phyloP scores from a whole-genome alignment of 176 grass and related monocot species.

The Metroxylon sagu region DNA sequence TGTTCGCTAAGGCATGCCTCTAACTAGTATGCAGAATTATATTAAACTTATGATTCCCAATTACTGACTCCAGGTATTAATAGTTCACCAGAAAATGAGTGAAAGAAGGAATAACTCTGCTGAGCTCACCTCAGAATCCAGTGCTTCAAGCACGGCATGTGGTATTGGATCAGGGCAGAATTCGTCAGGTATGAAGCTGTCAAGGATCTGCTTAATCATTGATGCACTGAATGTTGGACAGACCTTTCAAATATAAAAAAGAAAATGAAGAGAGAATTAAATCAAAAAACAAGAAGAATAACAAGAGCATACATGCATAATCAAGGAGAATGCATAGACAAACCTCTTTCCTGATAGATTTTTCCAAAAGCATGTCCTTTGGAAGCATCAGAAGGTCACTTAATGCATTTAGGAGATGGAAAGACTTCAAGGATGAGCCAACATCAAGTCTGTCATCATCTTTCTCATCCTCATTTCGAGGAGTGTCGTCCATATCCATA shows the following conservation, averaged over 20 bases:
- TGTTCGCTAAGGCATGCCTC: too few species aligned
- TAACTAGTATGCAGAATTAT: too few species aligned
- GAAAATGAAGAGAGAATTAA: slow-evolving; percentile 7
- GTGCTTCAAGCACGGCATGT: slow-evolving; percentile 57
- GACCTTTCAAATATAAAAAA: slow-evolving; percentile 45
- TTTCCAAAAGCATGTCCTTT: slow-evolving; percentile 91
- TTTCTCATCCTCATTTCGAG: slow-evolving; percentile 29
- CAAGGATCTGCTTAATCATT: slow-evolving; percentile 66
- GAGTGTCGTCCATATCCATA: slow-evolving; percentile 73
- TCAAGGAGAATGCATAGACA: background rate
- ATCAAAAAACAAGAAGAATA: too few species aligned
- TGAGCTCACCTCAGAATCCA: slow-evolving; percentile 71
- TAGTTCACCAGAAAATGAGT: too few species aligned
- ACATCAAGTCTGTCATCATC: slow-evolving; percentile 22
- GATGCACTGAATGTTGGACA: slow-evolving; percentile 81
- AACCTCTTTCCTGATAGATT: slow-evolving; percentile 68
- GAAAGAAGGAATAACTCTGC: too few species aligned
- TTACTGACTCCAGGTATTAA: too few species aligned
- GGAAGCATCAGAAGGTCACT: slow-evolving; percentile 98
- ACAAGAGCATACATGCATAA: too few species aligned
- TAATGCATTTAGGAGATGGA: slow-evolving; percentile 83
- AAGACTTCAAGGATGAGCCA: slow-evolving; percentile 41
- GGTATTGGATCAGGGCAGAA: slow-evolving; percentile 83
- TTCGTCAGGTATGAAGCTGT: slow-evolving; percentile 76
- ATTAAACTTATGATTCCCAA: too few species aligned